These are phyloP conservation scores for Camelina neglecta DNA, from an alignment of 345 rosid species.

Conservation along the genomic window DNA sequence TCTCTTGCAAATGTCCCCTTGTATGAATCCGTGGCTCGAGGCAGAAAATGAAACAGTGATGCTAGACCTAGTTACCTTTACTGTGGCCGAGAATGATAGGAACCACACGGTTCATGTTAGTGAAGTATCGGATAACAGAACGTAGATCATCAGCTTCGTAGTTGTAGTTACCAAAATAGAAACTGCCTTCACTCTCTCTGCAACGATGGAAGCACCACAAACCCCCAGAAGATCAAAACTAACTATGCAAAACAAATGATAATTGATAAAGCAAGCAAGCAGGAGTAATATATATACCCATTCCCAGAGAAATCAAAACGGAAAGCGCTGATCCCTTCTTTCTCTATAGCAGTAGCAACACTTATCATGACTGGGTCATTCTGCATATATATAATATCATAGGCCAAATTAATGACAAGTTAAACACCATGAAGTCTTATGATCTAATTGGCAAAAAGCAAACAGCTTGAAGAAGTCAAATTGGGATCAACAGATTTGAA, in stretches of 20 bases:
- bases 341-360: slow-evolving; percentile 62
- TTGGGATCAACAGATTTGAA: background rate
- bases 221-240: background rate
- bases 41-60: background rate
- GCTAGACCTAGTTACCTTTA: slow-evolving; percentile 58
- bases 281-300: slow-evolving; percentile 50
- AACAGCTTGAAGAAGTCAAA: no score
- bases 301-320: slow-evolving; percentile 82
- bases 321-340: slow-evolving; percentile 31
- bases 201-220: slow-evolving; percentile 9
- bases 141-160: slow-evolving; percentile 72
- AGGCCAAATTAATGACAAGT: background rate
- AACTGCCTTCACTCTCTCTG: slow-evolving; percentile 80
- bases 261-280: background rate
- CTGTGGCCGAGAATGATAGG: slow-evolving; percentile 72
- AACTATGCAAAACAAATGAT: background rate
- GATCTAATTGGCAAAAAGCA: no score
- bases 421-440: no score
- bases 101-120: slow-evolving; percentile 44
- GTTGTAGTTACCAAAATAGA: slow-evolving; percentile 62
- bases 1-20: slow-evolving; percentile 6
- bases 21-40: background rate
- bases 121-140: slow-evolving; percentile 54
- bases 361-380: slow-evolving; percentile 53
- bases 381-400: slow-evolving; percentile 44